Base-by-base conservation (phyloP, 805 yeast genomes). In the Ogataea pini region DNA sequence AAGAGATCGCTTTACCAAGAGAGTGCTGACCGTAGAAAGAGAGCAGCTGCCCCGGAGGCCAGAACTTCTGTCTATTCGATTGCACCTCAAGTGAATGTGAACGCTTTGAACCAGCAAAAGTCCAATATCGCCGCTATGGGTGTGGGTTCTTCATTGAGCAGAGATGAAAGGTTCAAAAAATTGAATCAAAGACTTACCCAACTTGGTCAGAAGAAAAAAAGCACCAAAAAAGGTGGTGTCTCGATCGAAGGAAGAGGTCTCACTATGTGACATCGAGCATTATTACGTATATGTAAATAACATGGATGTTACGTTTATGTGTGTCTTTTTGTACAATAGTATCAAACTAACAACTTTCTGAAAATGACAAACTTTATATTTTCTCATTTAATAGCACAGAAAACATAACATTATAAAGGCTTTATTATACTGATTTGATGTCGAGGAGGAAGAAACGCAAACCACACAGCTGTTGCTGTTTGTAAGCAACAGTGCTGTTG, bases 11-110 rank as follows among this genome's bases (percentile, higher is more conserved):
- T 87, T 51, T 91, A 90, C 61, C 96, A 90, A 70, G 91, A 86
- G 64, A 85, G 88, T 59, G 97, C 97, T 8, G 89, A 83, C 56
- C 80, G 96, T 69, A 80, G 97, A 70, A 87, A 87, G 68, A 80
- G 98, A 67, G 97, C 98, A 3, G 96, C 96, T 33, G 92, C 94
- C 42, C 98, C 98, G n/a, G 83, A 85, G 29, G 90, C 92, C 38
- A 80, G 94, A 53, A 85, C 94, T 3, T 81, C 89, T 12, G 96
- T 92, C 50, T 91, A 89, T 72, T 86, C 85, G 61, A 83, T 87
- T 62, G 98, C 97, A 1, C 98, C 98, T 47, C 82, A 76, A 62
- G 86, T 86, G 53, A 82, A 79, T 59, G 64, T 83, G 37, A 75
- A 73, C 51, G 64, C 65, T 53, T 67, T 78, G 58, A 36, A 33